These are phyloP conservation scores for Talaromyces sp. DNA, from an alignment of 2,329 filamentous ascomycete species.

Conservation along the genomic window DNA sequence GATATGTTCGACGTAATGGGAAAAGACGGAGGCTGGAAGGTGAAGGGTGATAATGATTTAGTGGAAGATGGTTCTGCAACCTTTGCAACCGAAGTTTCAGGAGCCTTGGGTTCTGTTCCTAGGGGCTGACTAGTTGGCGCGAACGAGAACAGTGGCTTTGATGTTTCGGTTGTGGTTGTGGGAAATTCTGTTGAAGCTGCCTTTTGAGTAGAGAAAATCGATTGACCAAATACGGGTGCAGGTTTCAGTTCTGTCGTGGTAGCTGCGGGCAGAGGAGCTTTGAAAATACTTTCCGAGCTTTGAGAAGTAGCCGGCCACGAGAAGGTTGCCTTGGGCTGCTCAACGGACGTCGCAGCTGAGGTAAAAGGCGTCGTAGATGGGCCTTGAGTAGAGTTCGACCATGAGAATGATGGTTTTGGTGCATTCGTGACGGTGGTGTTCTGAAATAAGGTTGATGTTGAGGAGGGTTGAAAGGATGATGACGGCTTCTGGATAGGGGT, in stretches of 20 bases:
- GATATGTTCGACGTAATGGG: neutral
- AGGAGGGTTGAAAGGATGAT: constrained; percentile 1
- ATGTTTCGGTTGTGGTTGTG: neutral
- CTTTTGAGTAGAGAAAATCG: neutral
- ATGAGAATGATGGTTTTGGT: constrained; percentile 10
- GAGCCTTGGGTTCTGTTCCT: neutral
- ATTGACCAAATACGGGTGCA: neutral
- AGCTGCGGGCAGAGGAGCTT: neutral
- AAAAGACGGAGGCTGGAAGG: neutral
- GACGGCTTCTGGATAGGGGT: neutral
- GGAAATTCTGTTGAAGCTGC: neutral
- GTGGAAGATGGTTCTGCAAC: neutral
- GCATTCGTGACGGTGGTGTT: neutral
- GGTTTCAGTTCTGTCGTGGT: neutral
- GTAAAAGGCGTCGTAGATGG: neutral
- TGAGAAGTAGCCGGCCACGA: constrained; percentile 15
- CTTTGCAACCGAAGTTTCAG: neutral
- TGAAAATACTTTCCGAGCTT: neutral
- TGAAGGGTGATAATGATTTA: neutral
- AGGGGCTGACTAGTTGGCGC: neutral
- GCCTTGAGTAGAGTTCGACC: neutral
- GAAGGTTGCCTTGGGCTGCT: neutral
- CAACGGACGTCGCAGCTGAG: neutral
- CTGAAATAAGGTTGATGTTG: constrained; percentile 1
- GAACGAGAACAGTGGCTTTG: constrained; percentile 4